Evolutionary conservation across 1,284 basidiomycete species (phyloP).

Genomic region (Marasmius sp.): DNA sequence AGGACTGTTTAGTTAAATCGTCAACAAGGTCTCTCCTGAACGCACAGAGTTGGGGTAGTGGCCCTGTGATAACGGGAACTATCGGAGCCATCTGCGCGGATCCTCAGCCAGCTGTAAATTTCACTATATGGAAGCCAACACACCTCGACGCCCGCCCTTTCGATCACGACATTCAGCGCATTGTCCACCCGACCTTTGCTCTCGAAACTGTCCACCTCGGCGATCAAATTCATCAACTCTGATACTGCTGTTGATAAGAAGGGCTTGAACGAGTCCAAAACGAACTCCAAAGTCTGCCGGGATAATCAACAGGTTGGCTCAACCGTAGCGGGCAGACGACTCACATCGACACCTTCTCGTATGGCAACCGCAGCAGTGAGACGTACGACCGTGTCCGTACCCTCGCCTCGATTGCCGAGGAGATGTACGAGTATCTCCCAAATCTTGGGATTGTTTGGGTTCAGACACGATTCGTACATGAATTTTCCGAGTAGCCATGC

Average conservation of each 20-base stretch:
- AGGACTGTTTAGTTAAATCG: slow-evolving; percentile 4
- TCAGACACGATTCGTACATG: slow-evolving; percentile 64
- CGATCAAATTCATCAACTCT: slow-evolving; percentile 67
- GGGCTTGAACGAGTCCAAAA: slow-evolving; percentile 56
- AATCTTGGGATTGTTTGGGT: slow-evolving; percentile 60
- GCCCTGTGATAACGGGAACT: slow-evolving; percentile 55
- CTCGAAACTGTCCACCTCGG: slow-evolving; percentile 75
- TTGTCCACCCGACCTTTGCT: slow-evolving; percentile 76
- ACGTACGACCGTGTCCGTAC: slow-evolving; percentile 80
- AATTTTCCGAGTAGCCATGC: slow-evolving; percentile 90
- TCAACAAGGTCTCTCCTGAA: slow-evolving; percentile 11
- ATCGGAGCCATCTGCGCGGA: slow-evolving; percentile 11
- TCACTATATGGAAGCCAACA: slow-evolving; percentile 14
- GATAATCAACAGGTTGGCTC: slow-evolving; percentile 10
- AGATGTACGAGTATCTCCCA: slow-evolving; percentile 84
- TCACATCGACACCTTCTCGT: slow-evolving; percentile 79
- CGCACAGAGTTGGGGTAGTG: slow-evolving; percentile 79
- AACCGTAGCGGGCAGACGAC: slow-evolving; percentile 25
- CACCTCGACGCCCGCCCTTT: slow-evolving; percentile 64
- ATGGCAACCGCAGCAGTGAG: slow-evolving; percentile 78
- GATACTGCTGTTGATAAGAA: slow-evolving; percentile 59
- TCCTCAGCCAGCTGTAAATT: neutral
- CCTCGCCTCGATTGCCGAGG: slow-evolving; percentile 63
- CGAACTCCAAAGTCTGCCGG: slow-evolving; percentile 59
- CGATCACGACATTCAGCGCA: slow-evolving; percentile 73